phyloP scores from a whole-genome alignment of 2,329 filamentous ascomycete species.

The Diaporthe destruens region DNA sequence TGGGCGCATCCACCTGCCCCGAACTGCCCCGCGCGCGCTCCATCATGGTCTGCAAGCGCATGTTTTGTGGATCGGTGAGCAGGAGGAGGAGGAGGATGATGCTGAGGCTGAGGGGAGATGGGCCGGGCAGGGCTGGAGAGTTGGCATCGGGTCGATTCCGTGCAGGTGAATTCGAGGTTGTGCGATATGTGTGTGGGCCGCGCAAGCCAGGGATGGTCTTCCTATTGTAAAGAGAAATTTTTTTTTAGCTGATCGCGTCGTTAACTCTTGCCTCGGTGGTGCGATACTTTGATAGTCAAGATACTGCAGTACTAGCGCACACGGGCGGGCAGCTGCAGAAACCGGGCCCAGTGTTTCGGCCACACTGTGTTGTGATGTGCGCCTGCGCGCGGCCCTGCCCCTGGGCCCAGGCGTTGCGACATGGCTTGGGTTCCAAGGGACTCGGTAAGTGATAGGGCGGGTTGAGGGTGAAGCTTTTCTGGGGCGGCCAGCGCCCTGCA shows the following conservation, averaged over 20 bases:
- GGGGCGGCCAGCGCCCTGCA: background rate
- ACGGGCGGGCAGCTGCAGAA: background rate
- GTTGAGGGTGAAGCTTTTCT: constrained; percentile 10
- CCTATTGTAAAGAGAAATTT: too few species aligned
- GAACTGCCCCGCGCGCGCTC: constrained; percentile 18
- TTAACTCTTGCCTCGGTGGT: background rate
- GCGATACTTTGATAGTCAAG: constrained; percentile 10
- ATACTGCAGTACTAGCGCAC: too few species aligned
- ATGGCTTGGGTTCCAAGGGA: background rate
- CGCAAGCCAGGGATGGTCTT: constrained; percentile 32
- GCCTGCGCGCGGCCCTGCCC: background rate
- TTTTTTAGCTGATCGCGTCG: constrained; percentile 18
- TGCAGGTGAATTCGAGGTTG: constrained; percentile 2
- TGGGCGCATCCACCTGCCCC: background rate
- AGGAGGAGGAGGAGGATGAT: background rate
- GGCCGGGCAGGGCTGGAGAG: background rate
- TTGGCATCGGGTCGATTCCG: constrained; percentile 17
- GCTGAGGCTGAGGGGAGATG: background rate
- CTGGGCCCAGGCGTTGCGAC: background rate
- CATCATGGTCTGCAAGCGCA: constrained; percentile 1
- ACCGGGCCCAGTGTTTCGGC: constrained; percentile 19
- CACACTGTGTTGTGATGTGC: constrained; percentile 8
- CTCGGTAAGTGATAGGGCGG: constrained; percentile 17
- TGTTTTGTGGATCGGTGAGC: background rate
- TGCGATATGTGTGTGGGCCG: constrained; percentile 20